Evolutionary conservation across 2,329 filamentous ascomycete species (phyloP).

Genomic region (Scedosporium aurantiacum): DNA sequence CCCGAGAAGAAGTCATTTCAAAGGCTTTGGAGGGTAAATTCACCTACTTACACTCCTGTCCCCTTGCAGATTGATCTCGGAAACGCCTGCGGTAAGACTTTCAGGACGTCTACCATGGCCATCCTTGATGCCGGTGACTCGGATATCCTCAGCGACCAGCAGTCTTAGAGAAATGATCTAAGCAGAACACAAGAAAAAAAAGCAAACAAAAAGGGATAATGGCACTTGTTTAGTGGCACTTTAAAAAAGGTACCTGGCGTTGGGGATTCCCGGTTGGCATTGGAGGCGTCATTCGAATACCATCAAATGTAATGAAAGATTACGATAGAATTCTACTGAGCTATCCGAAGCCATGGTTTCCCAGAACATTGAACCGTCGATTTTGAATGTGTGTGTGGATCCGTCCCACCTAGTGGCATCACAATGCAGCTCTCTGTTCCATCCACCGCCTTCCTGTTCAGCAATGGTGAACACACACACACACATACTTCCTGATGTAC

Average conservation of each 20-base stretch:
- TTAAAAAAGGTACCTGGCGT: constrained; percentile 23
- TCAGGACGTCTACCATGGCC: constrained; percentile 94
- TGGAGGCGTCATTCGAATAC: constrained; percentile 6
- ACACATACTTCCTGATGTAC: no score
- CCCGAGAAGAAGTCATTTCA: constrained; percentile 80
- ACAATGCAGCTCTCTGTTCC: neutral
- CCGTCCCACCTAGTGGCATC: neutral
- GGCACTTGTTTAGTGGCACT: constrained; percentile 29
- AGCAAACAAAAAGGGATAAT: constrained; percentile 13
- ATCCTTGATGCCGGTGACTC: constrained; percentile 97
- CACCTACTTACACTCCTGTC: constrained; percentile 43
- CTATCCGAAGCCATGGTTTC: constrained; percentile 6
- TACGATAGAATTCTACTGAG: constrained; percentile 4
- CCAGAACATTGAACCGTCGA: neutral
- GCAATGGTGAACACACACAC: no score
- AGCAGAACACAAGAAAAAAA: neutral
- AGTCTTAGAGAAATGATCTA: constrained; percentile 34
- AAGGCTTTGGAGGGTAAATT: constrained; percentile 76
- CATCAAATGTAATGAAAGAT: neutral
- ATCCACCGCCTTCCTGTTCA: no score
- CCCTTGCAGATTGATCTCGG: constrained; percentile 81
- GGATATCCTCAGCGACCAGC: constrained; percentile 80
- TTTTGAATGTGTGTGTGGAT: neutral
- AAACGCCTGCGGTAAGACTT: constrained; percentile 97
- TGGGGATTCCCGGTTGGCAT: constrained; percentile 21